Percentiles rank a stretch among this genome's conserved stretches.
These are phyloP conservation scores for Termitomyces sp. DNA, from an alignment of 768 basidiomycete genomes.

Conservation along the genomic window DNA sequence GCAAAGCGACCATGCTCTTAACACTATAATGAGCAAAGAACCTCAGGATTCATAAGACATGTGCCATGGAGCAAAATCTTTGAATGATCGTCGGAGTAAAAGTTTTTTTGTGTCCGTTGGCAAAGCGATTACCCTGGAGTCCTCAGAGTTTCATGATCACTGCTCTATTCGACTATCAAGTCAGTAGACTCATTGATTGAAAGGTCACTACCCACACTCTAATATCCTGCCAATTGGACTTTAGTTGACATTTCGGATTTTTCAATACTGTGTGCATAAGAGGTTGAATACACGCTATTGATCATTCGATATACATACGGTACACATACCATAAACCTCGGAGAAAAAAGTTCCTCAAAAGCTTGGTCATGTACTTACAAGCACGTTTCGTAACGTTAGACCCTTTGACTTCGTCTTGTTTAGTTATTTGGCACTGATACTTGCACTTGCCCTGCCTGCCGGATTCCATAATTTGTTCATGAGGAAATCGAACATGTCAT, in stretches of 20 bases:
- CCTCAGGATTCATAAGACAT: not conserved
- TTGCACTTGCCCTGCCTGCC: too few species aligned
- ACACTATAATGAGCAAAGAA: conserved; percentile 1
- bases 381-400: too few species aligned
- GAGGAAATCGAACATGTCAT: too few species aligned
- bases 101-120: too few species aligned
- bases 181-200: not conserved
- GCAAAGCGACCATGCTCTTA: not conserved
- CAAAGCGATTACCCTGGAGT: not conserved
- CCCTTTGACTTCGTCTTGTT: too few species aligned
- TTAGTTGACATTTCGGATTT: not conserved
- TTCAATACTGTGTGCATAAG: not conserved
- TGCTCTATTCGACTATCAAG: not conserved
- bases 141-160: not conserved
- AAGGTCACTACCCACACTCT: not conserved
- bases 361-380: not conserved
- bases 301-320: not conserved
- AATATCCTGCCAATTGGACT: not conserved
- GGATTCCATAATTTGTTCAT: too few species aligned
- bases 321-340: not conserved
- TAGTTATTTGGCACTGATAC: too few species aligned
- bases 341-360: not conserved
- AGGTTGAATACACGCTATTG: not conserved
- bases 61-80: not conserved
- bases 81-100: not conserved